Percentiles rank a stretch among this genome's conserved stretches.
These are phyloP conservation scores for Flaveria bidentis DNA, from an alignment of 129 eudicot genomes.

Conservation along the genomic window DNA sequence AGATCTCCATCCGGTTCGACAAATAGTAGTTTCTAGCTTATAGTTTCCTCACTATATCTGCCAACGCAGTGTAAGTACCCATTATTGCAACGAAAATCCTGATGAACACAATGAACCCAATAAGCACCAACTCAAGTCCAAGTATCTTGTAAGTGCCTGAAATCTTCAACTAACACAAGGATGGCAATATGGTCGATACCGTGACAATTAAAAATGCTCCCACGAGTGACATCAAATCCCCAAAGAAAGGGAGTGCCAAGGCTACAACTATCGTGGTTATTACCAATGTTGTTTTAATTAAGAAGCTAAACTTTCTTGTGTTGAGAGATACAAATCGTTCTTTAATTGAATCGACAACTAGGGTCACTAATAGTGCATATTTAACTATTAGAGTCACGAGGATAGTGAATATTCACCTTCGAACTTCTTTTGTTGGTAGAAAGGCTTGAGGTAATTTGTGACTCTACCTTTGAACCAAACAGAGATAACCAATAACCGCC, in stretches of 20 bases:
- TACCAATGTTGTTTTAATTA: conserved; percentile 10
- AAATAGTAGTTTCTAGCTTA: conserved; percentile 16
- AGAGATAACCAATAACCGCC: conserved; percentile 22
- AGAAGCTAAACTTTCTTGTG: background rate
- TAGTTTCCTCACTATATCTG: conserved; percentile 1
- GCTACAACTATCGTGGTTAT: conserved; percentile 61
- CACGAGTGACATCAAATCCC: conserved; percentile 29
- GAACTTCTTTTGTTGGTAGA: conserved; percentile 21
- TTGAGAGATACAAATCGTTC: conserved; percentile 11
- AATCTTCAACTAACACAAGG: conserved; percentile 73
- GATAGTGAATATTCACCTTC: conserved; percentile 6
- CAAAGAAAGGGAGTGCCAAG: conserved; percentile 61
- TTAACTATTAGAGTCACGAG: conserved; percentile 17
- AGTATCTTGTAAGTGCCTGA: conserved; percentile 40
- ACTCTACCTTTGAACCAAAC: conserved; percentile 26
- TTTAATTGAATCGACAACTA: conserved; percentile 17
- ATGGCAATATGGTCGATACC: conserved; percentile 62
- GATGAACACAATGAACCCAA: conserved; percentile 26
- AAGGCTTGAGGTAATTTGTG: conserved; percentile 28
- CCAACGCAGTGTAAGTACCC: conserved; percentile 5
- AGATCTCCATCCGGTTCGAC: background rate
- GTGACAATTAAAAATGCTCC: conserved; percentile 64
- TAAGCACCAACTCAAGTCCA: conserved; percentile 43
- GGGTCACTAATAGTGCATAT: conserved; percentile 24
- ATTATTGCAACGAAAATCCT: conserved; percentile 14